Base-by-base conservation (phyloP, 768 basidiomycete species). In the Rhizopogon rudus region DNA sequence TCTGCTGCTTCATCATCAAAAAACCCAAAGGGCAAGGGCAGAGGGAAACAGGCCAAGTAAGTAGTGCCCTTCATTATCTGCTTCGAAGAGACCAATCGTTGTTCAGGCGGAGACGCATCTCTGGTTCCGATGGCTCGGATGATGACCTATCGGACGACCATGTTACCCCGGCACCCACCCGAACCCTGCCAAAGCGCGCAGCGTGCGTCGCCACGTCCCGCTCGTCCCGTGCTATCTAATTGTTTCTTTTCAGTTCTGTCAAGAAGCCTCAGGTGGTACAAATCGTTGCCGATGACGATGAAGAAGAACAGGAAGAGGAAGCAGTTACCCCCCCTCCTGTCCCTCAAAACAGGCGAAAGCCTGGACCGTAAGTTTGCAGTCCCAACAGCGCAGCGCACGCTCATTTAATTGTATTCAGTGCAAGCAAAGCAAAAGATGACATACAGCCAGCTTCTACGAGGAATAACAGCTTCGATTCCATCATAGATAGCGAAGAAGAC, bases 161-260 rank as follows among this genome's bases (percentile, higher is more conserved):
- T 49, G 61, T 42, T 28, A 59, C 65, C 0, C 65, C 71, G 37
- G 68, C 72, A 10, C 80, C 81, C n/a, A 79, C 76, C 17, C 72
- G 83, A 51, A 69, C 66, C 7, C 64, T 86, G 61, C 86, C 86
- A 3, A 80, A 76, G 64, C 73, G 86, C 60, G 76, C 80, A 40
- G 84, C 77, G 85, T 86, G 71, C 60, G 84, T 70, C 13, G 44
- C 20, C 44, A n/a, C 7, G 37, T 44, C 43, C 44, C 40, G 35
- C 31, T 17, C 22, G 5, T 22, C 7, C 39, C 9, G 44, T 17
- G 14, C 49, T 7, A 35, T 52, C 7, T 40, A 16, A 22, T 52
- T 25, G 22, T 20, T 6, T 9, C 17, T 5, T 5, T 53, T 14
- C 28, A 81, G 77, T 29, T 73, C 78, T 40, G 65, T 60, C 6